Conservation (phyloP, 2,329 filamentous ascomycete genomes). For the Thermothelomyces thermophilus region DNA sequence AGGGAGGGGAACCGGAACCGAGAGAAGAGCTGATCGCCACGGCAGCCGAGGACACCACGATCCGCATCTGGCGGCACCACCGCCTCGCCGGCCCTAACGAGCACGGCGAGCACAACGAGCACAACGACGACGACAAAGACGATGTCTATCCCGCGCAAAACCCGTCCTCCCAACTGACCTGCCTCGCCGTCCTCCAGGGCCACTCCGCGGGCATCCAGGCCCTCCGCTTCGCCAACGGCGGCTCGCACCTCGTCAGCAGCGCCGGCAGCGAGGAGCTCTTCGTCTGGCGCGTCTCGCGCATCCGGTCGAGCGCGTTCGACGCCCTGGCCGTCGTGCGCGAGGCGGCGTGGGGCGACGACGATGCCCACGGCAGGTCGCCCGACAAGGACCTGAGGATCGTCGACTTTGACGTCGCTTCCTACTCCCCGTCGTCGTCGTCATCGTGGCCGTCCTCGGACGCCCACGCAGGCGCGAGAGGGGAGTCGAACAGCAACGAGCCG, state of each 20-base stretch:
- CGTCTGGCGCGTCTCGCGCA: constrained; percentile 62
- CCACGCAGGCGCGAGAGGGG: neutral
- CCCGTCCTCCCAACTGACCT: constrained; percentile 33
- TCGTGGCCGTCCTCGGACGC: no score
- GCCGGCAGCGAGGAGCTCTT: constrained; percentile 85
- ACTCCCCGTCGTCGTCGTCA: no score
- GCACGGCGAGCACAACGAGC: no score
- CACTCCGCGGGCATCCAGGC: constrained; percentile 82
- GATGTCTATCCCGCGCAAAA: no score
- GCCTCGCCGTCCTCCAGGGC: constrained; percentile 60
- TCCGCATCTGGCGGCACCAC: constrained; percentile 62
- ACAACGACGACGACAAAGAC: neutral
- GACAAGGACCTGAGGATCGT: constrained; percentile 59
- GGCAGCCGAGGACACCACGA: constrained; percentile 64
- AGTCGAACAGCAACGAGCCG: constrained; percentile 9
- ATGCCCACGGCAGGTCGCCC: constrained; percentile 56
- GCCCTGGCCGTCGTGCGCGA: constrained; percentile 53
- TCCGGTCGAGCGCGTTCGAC: constrained; percentile 42
- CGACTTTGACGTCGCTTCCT: constrained; percentile 66
- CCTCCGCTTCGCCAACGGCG: constrained; percentile 59
- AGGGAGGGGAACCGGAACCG: neutral
- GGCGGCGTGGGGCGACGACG: constrained; percentile 39
- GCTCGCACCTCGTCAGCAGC: constrained; percentile 72
- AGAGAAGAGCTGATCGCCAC: constrained; percentile 46
- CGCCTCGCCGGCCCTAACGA: no score